Evolutionary conservation across 2,329 filamentous ascomycete genomes (phyloP), one percentile per base, ranked within the genome.

Genomic region (Cladosporium sp.): DNA sequence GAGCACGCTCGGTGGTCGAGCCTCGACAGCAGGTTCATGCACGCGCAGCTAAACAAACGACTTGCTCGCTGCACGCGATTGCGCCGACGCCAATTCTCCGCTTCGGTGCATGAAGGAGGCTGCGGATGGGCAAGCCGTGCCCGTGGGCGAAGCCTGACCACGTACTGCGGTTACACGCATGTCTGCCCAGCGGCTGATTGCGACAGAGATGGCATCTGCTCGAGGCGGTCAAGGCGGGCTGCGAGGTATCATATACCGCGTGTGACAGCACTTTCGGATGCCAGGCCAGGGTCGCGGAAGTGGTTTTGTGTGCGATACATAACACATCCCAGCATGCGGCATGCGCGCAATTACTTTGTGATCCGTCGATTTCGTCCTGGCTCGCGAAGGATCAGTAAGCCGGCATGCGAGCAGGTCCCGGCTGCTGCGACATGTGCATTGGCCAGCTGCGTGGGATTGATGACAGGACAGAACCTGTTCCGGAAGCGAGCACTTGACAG

Each of bases 121-220:
- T 49, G 42, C 42, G 24, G 42, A 45, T 45, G 42, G 15, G 42
- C 42, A 8, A 45, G 42, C 42, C 24, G 13, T 28, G 42, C 42
- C 20, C 42, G 25, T 45, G 42, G 7, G 17, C 15, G 42, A 32
- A 20, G 42, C 20, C 50, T 40, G 50, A 53, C 51, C 51, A 54
- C 51, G 51, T 54, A 44, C 3, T 24, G 32, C 42, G 37, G 40
- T 37, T 25, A 20, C 52, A 55, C 40, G 52, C 52, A 55, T 28
- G 52, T 28, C 32, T 55, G 52, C 52, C 52, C 52, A 55, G 52
- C 52, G 32, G 13, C 40, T 35, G 19, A 44, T 42, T 53, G 50
- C 24, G 37, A 53, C 17, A 32, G 50, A 22, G 22, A 36, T 10
- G 47, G 17, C 34, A 50, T 35, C 20, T 35, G 32, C 47, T 50